A percentile compares a stretch with the other conserved stretches of the same genome.
Conservation (phyloP, 257 asterid genomes). For the Primulina eburnea region DNA sequence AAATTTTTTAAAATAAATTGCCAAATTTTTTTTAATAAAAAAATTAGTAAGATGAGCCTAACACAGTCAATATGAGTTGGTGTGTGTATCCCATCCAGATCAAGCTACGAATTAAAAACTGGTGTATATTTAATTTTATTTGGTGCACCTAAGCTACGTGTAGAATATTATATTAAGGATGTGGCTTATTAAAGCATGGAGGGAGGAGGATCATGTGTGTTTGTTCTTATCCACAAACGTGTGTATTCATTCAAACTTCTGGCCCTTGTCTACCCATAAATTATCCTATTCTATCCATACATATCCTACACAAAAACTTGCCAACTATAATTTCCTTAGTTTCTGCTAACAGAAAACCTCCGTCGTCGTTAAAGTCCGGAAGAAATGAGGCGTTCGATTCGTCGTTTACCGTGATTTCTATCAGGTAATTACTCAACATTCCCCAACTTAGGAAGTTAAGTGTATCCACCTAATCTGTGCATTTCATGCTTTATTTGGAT, state of each 20-base stretch:
- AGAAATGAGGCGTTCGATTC: background rate
- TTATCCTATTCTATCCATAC: background rate
- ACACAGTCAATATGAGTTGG: too few relatives aligned
- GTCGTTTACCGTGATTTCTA: too few relatives aligned
- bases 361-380: background rate
- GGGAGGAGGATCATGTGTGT: background rate
- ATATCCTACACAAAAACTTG: background rate
- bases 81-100: too few relatives aligned
- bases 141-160: background rate
- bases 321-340: background rate
- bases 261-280: background rate
- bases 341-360: background rate
- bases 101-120: too few relatives aligned
- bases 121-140: too few relatives aligned
- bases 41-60: too few relatives aligned
- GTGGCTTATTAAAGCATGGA: background rate
- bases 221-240: background rate
- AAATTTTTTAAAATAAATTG: too few relatives aligned
- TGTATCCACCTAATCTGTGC: too few relatives aligned
- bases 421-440: background rate
- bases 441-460: too few relatives aligned
- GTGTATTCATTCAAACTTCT: background rate
- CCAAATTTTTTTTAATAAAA: too few relatives aligned
- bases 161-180: background rate
- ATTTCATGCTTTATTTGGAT: too few relatives aligned